Conservation (phyloP, 306 rosid species). For the Macrotyloma uniflorum region DNA sequence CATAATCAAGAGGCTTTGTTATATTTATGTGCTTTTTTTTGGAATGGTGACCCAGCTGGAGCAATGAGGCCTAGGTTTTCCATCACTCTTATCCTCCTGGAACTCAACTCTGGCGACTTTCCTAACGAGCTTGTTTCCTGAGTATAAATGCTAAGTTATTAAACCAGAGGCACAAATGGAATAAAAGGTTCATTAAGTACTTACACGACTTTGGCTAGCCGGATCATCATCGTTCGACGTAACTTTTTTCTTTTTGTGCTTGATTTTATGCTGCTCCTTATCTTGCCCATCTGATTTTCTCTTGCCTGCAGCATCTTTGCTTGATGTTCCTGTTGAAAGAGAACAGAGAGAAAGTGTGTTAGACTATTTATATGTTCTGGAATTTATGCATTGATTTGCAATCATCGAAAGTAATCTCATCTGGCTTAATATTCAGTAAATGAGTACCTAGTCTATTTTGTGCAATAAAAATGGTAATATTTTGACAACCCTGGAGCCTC, state of each 20-base stretch:
- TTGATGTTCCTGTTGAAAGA: constrained; percentile 28
- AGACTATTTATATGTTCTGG: constrained; percentile 7
- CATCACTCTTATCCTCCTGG: constrained; percentile 68
- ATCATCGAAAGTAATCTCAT: not conserved
- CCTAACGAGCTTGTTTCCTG: constrained; percentile 45
- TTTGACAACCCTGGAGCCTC: not conserved
- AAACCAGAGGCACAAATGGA: not conserved
- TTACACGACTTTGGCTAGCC: constrained; percentile 41
- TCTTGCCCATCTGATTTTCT: constrained; percentile 26
- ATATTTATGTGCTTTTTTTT: constrained; percentile 21
- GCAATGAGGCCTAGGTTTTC: constrained; percentile 69
- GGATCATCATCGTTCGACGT: constrained; percentile 13
- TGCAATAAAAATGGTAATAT: not conserved
- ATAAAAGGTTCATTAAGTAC: constrained; percentile 33
- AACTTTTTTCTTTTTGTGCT: constrained; percentile 11
- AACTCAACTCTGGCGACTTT: constrained; percentile 55
- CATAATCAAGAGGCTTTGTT: constrained; percentile 14
- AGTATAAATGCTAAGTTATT: constrained; percentile 9
- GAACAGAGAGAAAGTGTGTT: not conserved
- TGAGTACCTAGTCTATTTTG: constrained; percentile 2
- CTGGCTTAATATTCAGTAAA: not conserved
- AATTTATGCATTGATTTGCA: constrained; percentile 6
- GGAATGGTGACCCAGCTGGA: constrained; percentile 65
- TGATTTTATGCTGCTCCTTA: constrained; percentile 10
- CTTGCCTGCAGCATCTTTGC: constrained; percentile 27